Evolutionary conservation across 2,329 filamentous ascomycete genomes (phyloP).

Genomic region (Cercospora sp.): DNA sequence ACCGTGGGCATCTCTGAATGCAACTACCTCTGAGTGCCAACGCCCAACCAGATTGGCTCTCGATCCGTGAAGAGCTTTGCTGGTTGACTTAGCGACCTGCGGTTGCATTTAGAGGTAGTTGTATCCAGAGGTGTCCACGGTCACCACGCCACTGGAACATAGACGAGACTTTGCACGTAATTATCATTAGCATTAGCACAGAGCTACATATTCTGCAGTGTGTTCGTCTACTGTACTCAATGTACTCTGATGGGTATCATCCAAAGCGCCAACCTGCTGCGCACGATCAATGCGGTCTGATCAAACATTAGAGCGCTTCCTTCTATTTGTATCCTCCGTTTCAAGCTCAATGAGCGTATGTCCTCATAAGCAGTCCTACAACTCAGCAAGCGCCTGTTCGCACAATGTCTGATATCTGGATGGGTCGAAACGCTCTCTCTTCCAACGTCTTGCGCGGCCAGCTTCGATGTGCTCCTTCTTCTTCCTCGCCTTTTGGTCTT

Average conservation of each 20-base stretch:
- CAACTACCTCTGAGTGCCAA: too few species aligned
- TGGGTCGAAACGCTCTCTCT: constrained; percentile 33
- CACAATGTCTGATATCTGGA: constrained; percentile 33
- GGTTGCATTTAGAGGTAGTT: too few species aligned
- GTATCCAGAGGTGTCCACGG: too few species aligned
- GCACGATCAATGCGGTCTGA: background rate
- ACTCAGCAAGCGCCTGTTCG: constrained; percentile 35
- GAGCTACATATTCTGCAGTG: background rate
- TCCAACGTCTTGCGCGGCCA: constrained; percentile 35
- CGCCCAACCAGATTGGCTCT: too few species aligned
- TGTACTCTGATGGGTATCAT: constrained; percentile 1
- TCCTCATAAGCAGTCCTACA: constrained; percentile 22
- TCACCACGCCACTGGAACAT: background rate
- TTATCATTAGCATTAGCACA: constrained; percentile 2
- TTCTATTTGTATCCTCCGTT: background rate
- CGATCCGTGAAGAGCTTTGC: too few species aligned
- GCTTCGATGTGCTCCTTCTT: constrained; percentile 33
- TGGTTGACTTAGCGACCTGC: too few species aligned
- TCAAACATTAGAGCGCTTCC: background rate
- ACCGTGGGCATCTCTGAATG: too few species aligned
- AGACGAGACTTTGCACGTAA: background rate
- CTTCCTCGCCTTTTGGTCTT: constrained; percentile 32
- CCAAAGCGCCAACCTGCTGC: background rate
- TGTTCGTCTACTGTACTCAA: constrained; percentile 3
- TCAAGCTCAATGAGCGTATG: background rate